Base-by-base conservation (phyloP, 805 yeast genomes). In the Yamadazyma takamatsuzukensis region DNA sequence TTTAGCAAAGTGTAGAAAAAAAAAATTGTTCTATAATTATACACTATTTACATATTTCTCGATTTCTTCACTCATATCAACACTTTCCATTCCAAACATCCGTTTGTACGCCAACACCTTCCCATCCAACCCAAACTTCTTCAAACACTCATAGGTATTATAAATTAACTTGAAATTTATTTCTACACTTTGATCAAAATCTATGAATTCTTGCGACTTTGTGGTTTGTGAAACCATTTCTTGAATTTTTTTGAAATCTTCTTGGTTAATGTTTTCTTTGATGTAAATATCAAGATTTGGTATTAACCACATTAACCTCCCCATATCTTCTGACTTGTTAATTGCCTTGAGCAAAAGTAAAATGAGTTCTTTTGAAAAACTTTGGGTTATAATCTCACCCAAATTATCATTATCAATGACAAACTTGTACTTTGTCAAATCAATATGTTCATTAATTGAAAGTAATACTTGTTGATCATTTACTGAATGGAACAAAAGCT, bases 251-350 rank as follows among this genome's bases (percentile, higher is more conserved):
- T 15, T 26, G 18, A 15, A 24, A 7, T 13, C 7, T 7, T 7
- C 14, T 24, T 24, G 13, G 27, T 12, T 24, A 13, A 8, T 7
- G n/a, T 24, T 24, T 8, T 10, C 8, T 18, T 26, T 28, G 23
- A 49, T 15, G 36, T 23, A 56, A 11, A 37, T 29, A 36, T 61
- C 65, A 25, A 61, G 43, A 35, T 56, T 52, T 4, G 65, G 67
- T n/a, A 54, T 44, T 13, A 59, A 31, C 67, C 67, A 61, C 50
- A 59, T 44, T 18, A 59, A 40, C 25, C 67, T 37, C 3, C 65
- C 65, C 32, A 48, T 30, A 33, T 61, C 67, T 18, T 52, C 46
- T 4, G 64, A 48, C 23, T 44, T 40, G 8, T 41, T 30, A 21
- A 56, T 47, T 2, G 54, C 54, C 22, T 44, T 34, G 5, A 61